Evolutionary conservation across 176 grass and related monocot genomes (phyloP), one percentile per base, ranked within the genome.

Genomic region (Rhynchospora breviuscula): DNA sequence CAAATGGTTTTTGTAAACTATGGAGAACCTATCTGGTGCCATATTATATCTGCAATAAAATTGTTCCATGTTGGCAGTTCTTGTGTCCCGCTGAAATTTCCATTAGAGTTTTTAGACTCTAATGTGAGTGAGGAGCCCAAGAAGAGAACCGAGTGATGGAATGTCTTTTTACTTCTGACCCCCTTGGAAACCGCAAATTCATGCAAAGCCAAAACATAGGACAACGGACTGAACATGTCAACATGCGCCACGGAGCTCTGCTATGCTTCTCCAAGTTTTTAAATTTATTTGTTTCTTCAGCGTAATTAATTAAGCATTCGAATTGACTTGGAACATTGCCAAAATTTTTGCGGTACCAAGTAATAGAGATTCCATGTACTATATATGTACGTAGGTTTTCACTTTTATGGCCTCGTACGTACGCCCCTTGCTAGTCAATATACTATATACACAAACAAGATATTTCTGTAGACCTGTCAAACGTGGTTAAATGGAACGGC

Each of bases 141-240:
- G 83, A 63, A 62, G 40, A 85, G 59, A 81, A 82, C 43, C 64
- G 56, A 85, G 71, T 78, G 83, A 85, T 78, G 57, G 83, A 78
- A 64, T 51, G 83, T 85, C 59, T 85, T 82, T 85, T 49, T 66
- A 85, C 26, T 7, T 78, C 83, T 79, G 71, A 62, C 33, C 49
- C 69, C 71, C 82, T 75, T 58, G 82, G 51, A 74, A 75, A 76
- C 13, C 57, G 26, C 52, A 85, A 85, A 67, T 67, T 62, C 61
- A 79, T 49, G 46, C 70, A 63, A 78, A 15, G 69, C 57, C 83
- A 64, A 62, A 79, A 54, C 58, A 10, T 33, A 77, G 45, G 70
- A 85, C 70, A 64, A 47, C n/a, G 72, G 69, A 5, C 44, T 85
- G 70, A 85, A 54, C 71, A 29, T 29, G 26, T 29, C 26, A 29